Conservation (phyloP, 2,329 filamentous ascomycete genomes). For the Trichoderma aggressivum region DNA sequence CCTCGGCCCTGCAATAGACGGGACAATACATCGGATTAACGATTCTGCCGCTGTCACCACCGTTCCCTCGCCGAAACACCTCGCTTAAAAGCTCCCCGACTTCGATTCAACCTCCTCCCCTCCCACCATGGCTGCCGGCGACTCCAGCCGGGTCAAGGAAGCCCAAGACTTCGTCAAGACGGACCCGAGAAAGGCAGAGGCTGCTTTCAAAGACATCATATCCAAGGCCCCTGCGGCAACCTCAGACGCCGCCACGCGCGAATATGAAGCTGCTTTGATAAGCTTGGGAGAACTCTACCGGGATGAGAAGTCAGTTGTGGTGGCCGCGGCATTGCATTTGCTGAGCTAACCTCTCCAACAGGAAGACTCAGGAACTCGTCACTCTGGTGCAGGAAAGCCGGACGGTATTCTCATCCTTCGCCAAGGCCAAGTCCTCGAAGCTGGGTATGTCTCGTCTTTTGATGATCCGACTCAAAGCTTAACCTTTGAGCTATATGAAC, state of each 20-base stretch:
- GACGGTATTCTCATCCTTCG: constrained; percentile 89
- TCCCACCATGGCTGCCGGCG: constrained; percentile 53
- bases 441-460: constrained; percentile 63
- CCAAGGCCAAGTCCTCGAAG: constrained; percentile 98
- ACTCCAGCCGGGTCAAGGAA: constrained; percentile 72
- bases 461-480: neutral
- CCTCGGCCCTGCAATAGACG: neutral
- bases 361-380: constrained; percentile 79
- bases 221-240: constrained; percentile 79
- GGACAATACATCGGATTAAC: neutral
- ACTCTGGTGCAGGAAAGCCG: constrained; percentile 87
- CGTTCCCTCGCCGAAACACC: neutral
- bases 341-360: constrained; percentile 32
- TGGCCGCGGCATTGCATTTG: neutral
- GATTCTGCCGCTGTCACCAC: neutral
- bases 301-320: constrained; percentile 67
- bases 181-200: constrained; percentile 79
- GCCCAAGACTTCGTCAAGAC: constrained; percentile 79
- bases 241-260: constrained; percentile 78
- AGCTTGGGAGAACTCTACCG: constrained; percentile 89
- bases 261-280: constrained; percentile 87
- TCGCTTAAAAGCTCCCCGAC: neutral
- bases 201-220: constrained; percentile 85
- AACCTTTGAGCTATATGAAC: neutral
- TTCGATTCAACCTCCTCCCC: neutral